Base-by-base conservation (phyloP, 352 stramenopile genomes). In the Aphanomyces cochlioides region DNA sequence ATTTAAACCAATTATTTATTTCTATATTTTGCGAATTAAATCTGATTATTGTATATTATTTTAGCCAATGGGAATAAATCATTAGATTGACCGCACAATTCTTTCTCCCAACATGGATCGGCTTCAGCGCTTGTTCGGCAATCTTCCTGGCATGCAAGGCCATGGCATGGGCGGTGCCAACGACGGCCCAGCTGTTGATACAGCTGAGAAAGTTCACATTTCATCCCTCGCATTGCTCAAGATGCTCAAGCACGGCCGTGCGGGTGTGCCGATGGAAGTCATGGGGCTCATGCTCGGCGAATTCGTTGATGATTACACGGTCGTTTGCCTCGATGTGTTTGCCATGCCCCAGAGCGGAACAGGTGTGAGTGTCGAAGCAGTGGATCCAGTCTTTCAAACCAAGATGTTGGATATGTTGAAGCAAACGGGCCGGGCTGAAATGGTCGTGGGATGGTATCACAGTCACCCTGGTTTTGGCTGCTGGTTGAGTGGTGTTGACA, bases 201-300 rank as follows among this genome's bases (percentile, higher is more conserved):
- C 95, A 69, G 90, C 97, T 43, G 98, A 99, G 86, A 99, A 99
- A 75, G 96, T 99, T 47, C 96, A 99, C 76, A 99, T 99, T 54
- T 99, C 95, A 70, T 99, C 96, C 50, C 81, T 99, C 47, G 96
- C 97, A 64, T 83, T 99, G 65, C 87, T 99, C 15, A 99, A 99
- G 83, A 99, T 99, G 98, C 90, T 99, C 53, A 99, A 99, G 77
- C 98, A 99, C 81, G 98, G 88, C 90, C 95, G 98, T 15, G 97
- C 97, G 7, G 98, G 98, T 47, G 97, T 99, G 47, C 98, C 98
- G n/a, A 99, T 99, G 96, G 98, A 99, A 83, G 98, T 99, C 15
- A 99, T 99, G 98, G 98, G 98, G 2, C 84, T 99, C n/a, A 99
- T 99, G 98, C 89, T 99, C 38, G 98, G 98, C 50, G 94, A 99